These are phyloP conservation scores for Leccinum pallidistipes DNA, from an alignment of 1,284 basidiomycete genomes.

Conservation along the genomic window DNA sequence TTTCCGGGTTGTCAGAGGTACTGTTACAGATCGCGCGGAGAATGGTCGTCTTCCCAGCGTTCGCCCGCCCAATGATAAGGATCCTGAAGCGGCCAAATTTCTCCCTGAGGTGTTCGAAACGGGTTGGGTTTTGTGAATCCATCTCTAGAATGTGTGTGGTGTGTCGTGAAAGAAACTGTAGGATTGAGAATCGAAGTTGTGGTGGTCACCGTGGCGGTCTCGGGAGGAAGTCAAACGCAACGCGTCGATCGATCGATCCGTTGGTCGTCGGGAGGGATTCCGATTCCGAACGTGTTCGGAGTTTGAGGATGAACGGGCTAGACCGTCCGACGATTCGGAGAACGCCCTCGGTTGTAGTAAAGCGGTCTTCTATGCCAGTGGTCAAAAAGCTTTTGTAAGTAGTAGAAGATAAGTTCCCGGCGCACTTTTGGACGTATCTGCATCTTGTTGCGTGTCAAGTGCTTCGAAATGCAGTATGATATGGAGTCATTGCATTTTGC, in stretches of 20 bases:
- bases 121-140: neutral
- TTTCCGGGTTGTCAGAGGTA: neutral
- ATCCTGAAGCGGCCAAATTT: neutral
- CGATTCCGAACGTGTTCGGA: neutral
- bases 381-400: no score
- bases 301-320: neutral
- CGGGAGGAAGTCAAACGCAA: neutral
- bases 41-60: neutral
- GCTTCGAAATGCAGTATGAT: no score
- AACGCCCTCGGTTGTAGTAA: no score
- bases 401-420: no score
- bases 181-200: neutral
- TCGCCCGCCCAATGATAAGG: neutral
- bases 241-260: neutral
- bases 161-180: neutral
- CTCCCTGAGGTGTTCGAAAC: neutral
- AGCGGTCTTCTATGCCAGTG: no score
- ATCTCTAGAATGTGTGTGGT: neutral
- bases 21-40: neutral
- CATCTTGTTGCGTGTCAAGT: no score
- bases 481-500: no score
- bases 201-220: neutral
- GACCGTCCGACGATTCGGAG: no score
- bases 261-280: neutral
- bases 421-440: no score